A percentile compares a stretch with the other conserved stretches of the same genome.
These are phyloP conservation scores for Fistulina hepatica DNA, from an alignment of 1,284 basidiomycete genomes.

Conservation along the genomic window DNA sequence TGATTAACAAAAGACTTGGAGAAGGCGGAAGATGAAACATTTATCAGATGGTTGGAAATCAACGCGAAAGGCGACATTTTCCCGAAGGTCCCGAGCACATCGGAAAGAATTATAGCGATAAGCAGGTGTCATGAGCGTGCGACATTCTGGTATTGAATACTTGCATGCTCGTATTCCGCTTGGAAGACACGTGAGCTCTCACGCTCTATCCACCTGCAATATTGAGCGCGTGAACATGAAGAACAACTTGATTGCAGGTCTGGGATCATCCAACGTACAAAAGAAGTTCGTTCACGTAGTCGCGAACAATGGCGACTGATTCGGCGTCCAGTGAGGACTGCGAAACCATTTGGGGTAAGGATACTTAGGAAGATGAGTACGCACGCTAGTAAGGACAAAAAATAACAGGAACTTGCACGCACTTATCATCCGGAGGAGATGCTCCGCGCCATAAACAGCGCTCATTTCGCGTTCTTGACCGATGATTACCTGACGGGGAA, in stretches of 20 bases:
- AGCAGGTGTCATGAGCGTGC: slow-evolving; percentile 45
- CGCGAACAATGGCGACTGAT: slow-evolving; percentile 71
- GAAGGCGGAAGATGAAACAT: no score
- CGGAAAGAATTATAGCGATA: no score
- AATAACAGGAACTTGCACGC: slow-evolving; percentile 19
- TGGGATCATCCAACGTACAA: slow-evolving; percentile 45
- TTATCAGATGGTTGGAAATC: no score
- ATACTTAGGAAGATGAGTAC: slow-evolving; percentile 35
- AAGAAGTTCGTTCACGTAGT: slow-evolving; percentile 86
- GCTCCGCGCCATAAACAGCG: slow-evolving; percentile 89
- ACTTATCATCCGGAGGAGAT: slow-evolving; percentile 89
- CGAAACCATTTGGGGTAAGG: slow-evolving; percentile 73
- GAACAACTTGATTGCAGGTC: not conserved
- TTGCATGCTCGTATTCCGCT: slow-evolving; percentile 62
- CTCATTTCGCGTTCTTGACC: no score
- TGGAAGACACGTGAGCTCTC: slow-evolving; percentile 62
- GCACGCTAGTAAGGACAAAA: not conserved
- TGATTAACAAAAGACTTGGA: no score
- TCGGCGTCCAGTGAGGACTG: slow-evolving; percentile 89
- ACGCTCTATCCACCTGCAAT: slow-evolving; percentile 52
- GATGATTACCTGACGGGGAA: no score
- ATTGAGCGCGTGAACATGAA: slow-evolving; percentile 2
- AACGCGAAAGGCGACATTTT: no score
- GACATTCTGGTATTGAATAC: slow-evolving; percentile 64
- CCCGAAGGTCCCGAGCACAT: no score